Evolutionary conservation across 805 yeast genomes (phyloP), one percentile per base, ranked within the genome.

Genomic region (Lipomyces japonicus): DNA sequence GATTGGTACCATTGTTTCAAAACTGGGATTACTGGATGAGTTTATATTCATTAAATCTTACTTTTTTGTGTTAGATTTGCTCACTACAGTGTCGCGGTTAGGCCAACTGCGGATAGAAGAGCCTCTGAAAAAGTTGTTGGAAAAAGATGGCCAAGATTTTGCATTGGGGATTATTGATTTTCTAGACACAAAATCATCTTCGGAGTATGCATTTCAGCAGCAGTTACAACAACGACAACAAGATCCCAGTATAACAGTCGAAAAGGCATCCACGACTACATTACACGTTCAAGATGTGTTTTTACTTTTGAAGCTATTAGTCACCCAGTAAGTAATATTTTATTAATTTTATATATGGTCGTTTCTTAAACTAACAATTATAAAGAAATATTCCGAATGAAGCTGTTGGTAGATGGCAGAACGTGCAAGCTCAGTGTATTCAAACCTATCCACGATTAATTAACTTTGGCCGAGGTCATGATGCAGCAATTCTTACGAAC

Each of bases 381-480:
- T 19, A 16, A 72, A 68, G 50, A 30, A 52, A 49, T 63, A 75
- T 75, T n/a, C 72, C 82, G 5, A 65, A 75, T 32, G 86, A 84
- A 47, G 72, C 79, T 6, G 65, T 70, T 39, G 86, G 82, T 38
- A 77, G 80, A 58, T 75, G 82, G 54, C 79, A 82, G 61, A 74
- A 77, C 42, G 71, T 86, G 44, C 95, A 88, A 66, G 77, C 86
- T 35, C 79, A 80, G 50, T 77, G 87, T 47, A 70, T 88, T 52
- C 90, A 87, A 53, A 84, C 95, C 0, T 88, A 86, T 66, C 97
- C 98, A 23, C 78, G 97, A 57, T 74, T 93, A 48, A 89, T 91
- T 57, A 91, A 90, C 66, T 87, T 81, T 69, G 97, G 97, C 0
- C 84, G 79, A 63, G 96, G 95, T 3, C 95, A 87, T 62, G 97